phyloP scores from a whole-genome alignment of 495 filamentous ascomycete genomes.

The Trypethelium eluteriae region DNA sequence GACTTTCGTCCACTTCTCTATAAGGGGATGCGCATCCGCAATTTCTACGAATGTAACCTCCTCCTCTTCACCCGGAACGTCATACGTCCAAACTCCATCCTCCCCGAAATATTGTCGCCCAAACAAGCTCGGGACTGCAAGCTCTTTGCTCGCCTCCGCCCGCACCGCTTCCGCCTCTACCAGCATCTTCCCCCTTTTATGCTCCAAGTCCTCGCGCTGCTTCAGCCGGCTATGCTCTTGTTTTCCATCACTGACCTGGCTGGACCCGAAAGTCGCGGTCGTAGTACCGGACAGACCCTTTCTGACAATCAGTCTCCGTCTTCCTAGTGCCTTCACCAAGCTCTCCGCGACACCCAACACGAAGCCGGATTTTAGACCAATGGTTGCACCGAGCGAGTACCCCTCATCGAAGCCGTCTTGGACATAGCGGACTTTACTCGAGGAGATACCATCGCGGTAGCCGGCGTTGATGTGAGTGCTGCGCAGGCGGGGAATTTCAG shows the following conservation, averaged over 20 bases:
- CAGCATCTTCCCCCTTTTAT: slow-evolving; percentile 22
- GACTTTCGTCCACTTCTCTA: slow-evolving; percentile 47
- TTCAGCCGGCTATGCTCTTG: slow-evolving; percentile 15
- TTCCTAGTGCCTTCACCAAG: slow-evolving; percentile 34
- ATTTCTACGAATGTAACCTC: slow-evolving; percentile 46
- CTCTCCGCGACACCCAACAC: slow-evolving; percentile 67
- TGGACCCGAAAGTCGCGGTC: neutral
- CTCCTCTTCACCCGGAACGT: slow-evolving; percentile 38
- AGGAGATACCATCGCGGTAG: slow-evolving; percentile 77
- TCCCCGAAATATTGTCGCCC: slow-evolving; percentile 49
- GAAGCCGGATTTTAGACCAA: slow-evolving; percentile 65
- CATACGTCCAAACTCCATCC: slow-evolving; percentile 58
- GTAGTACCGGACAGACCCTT: slow-evolving; percentile 23
- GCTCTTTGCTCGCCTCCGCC: slow-evolving; percentile 48
- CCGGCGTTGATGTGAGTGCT: slow-evolving; percentile 73
- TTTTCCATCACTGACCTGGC: slow-evolving; percentile 9
- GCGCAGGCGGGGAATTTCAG: slow-evolving; percentile 68
- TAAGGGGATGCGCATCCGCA: slow-evolving; percentile 52
- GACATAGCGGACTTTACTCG: slow-evolving; percentile 59
- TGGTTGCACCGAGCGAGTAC: slow-evolving; percentile 65
- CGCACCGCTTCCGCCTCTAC: slow-evolving; percentile 37
- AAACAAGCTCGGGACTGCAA: slow-evolving; percentile 58
- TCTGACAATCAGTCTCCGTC: slow-evolving; percentile 28
- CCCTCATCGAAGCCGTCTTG: slow-evolving; percentile 88
- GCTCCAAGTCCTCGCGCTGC: slow-evolving; percentile 23